Evolutionary conservation across 345 rosid species (phyloP).

Genomic region (Eucalyptus camaldulensis): DNA sequence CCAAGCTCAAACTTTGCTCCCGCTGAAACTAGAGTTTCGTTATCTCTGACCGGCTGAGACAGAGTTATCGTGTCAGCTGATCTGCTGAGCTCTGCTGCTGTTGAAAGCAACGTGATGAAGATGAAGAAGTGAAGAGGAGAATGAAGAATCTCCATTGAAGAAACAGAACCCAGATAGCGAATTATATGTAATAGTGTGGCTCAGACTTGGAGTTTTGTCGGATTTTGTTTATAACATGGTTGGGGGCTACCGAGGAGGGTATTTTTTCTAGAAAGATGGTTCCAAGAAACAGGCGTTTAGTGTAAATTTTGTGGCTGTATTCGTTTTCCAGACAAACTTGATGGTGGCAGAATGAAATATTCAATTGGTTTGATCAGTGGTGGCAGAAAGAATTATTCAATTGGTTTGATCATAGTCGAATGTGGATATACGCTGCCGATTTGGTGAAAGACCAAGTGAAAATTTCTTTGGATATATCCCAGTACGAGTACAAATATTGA

Average conservation of each 20-base stretch:
- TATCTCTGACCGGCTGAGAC: background rate
- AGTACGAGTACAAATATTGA: background rate
- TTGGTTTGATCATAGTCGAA: background rate
- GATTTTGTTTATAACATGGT: background rate
- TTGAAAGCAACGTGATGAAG: background rate
- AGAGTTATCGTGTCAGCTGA: background rate
- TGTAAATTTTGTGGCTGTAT: background rate
- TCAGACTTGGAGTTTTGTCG: background rate
- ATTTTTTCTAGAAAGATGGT: background rate
- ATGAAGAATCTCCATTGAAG: background rate
- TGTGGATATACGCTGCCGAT: background rate
- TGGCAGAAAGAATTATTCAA: no score
- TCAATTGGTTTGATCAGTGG: background rate
- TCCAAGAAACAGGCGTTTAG: background rate
- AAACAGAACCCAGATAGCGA: background rate
- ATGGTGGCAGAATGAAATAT: background rate
- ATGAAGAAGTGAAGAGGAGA: background rate
- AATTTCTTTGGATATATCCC: no score
- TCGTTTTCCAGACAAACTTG: background rate
- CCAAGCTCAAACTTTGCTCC: slow-evolving; percentile 10
- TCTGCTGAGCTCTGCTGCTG: background rate
- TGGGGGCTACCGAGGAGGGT: background rate
- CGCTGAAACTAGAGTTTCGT: background rate
- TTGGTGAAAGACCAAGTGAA: no score
- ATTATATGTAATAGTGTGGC: background rate